Base-by-base conservation (phyloP, 371 early-diverging fungal genomes). In the Mortierella sp. region DNA sequence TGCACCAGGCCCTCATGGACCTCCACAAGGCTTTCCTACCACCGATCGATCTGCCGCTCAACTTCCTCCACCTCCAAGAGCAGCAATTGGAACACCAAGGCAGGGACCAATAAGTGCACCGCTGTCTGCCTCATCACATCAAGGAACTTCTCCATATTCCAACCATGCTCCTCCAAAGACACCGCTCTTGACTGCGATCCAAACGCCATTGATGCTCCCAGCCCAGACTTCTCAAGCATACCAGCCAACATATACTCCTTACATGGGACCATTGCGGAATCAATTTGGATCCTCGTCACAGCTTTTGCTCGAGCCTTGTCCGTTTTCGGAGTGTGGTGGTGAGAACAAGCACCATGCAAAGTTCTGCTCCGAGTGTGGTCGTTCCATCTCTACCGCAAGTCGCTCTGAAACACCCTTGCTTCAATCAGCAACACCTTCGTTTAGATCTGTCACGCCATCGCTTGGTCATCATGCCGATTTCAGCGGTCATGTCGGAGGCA, bases 291-390 rank as follows among this genome's bases (percentile, higher is more conserved):
- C 68, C 7, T 83, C 86, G 35, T 67, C 83, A 1, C 58, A 85
- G 22, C 61, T 84, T 22, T 35, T 70, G 51, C 45, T 70, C 5
- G 58, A 70, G 51, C 84, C 87, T 35, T 90, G 90, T 69, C 88
- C 90, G 26, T 86, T 86, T 59, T 83, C 88, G 17, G 84, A 80
- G 51, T 93, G 93, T 68, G 80, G 84, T 28, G 91, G 89, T 34
- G 87, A 88, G 67, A 93, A 92, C 61, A 90, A 89, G 40, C 73
- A 86, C 1, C 88, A 84, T 13, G 86, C 90, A 6, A 93, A 93
- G 72, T 93, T 93, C 64, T 93, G 93, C 72, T 87, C 87, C 28
- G 92, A 92, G 67, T 93, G 93, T 72, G 93, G 93, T 29, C 85
- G 88, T 31, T 85, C 85, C 0, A 81, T 92, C 61, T 83, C 84